These are phyloP conservation scores for Castanopsis chinensis DNA, from an alignment of 306 rosid genomes.

Conservation along the genomic window DNA sequence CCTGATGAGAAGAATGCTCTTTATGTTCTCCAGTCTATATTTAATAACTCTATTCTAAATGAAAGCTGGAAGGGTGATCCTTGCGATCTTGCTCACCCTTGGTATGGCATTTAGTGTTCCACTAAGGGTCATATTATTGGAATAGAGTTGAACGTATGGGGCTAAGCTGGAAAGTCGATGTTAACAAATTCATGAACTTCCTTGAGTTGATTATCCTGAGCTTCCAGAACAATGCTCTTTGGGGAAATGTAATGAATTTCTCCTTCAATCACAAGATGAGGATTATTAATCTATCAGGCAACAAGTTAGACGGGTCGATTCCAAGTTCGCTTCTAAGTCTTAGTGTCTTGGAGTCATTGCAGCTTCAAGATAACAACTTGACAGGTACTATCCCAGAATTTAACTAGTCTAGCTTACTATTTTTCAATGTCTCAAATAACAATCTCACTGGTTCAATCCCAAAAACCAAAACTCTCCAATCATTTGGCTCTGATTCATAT, in stretches of 20 bases:
- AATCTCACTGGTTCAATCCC: conserved; percentile 38
- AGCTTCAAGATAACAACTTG: conserved; percentile 36
- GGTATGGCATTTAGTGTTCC: conserved; percentile 50
- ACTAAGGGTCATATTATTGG: conserved; percentile 24
- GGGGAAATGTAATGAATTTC: conserved; percentile 33
- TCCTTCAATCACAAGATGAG: conserved; percentile 30
- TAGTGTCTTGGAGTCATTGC: conserved; percentile 30
- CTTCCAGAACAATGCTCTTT: conserved; percentile 43
- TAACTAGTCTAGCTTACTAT: conserved; percentile 30
- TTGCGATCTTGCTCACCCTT: conserved; percentile 33
- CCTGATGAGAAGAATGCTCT: conserved; percentile 41
- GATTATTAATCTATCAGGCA: conserved; percentile 38
- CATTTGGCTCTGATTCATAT: conserved; percentile 25
- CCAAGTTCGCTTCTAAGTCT: conserved; percentile 29
- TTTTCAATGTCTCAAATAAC: conserved; percentile 48
- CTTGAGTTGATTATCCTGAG: conserved; percentile 34
- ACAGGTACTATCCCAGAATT: conserved; percentile 42
- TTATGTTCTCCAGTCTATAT: conserved; percentile 30
- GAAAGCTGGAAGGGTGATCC: conserved; percentile 40
- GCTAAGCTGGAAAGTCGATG: conserved; percentile 22
- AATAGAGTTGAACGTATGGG: conserved; percentile 26
- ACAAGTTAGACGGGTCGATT: conserved; percentile 31
- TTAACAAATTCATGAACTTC: conserved; percentile 19
- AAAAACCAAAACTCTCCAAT: conserved; percentile 28
- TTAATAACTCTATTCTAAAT: conserved; percentile 35